Evolutionary conservation across 2,329 filamentous ascomycete genomes (phyloP).

Genomic region (Didymosphaeria variabile): DNA sequence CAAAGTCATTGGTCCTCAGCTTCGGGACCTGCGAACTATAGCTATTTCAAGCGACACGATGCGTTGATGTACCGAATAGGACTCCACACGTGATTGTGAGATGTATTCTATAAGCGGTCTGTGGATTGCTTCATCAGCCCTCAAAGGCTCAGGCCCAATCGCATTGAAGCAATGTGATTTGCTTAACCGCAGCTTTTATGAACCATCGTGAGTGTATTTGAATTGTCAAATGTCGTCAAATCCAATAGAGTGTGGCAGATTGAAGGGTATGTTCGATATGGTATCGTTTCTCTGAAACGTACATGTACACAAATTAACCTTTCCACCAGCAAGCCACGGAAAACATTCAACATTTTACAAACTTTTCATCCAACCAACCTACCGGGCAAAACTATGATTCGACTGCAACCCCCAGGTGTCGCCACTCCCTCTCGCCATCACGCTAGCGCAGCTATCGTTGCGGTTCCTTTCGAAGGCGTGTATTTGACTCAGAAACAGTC

Average conservation of each 20-base stretch:
- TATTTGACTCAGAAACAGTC: slow-evolving; percentile 59
- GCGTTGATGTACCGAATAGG: not conserved
- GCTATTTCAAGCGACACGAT: not conserved
- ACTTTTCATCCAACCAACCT: slow-evolving; percentile 51
- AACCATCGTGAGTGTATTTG: slow-evolving; percentile 9
- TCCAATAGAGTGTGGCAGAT: slow-evolving; percentile 24
- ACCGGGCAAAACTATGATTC: slow-evolving; percentile 54
- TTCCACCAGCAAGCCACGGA: slow-evolving; percentile 39
- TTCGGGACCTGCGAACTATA: not conserved
- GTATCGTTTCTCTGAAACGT: no score
- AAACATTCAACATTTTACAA: slow-evolving; percentile 38
- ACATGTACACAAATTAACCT: no score
- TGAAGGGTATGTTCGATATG: slow-evolving; percentile 17
- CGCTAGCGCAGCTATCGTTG: slow-evolving; percentile 54
- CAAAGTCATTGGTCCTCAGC: not conserved
- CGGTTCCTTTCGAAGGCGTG: slow-evolving; percentile 51
- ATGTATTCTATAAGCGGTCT: no score
- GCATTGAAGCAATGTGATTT: no score
- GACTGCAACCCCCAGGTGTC: slow-evolving; percentile 51
- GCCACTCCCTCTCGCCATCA: slow-evolving; percentile 58
- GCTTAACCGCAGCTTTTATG: not conserved
- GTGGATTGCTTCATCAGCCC: no score
- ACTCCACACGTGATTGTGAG: no score
- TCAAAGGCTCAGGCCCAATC: no score
- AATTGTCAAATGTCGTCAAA: slow-evolving; percentile 21